A percentile compares a stretch with the other conserved stretches of the same genome.
These are phyloP conservation scores for Chrysoporthe deuterocubensis DNA, from an alignment of 2,329 filamentous ascomycete genomes.

Conservation along the genomic window DNA sequence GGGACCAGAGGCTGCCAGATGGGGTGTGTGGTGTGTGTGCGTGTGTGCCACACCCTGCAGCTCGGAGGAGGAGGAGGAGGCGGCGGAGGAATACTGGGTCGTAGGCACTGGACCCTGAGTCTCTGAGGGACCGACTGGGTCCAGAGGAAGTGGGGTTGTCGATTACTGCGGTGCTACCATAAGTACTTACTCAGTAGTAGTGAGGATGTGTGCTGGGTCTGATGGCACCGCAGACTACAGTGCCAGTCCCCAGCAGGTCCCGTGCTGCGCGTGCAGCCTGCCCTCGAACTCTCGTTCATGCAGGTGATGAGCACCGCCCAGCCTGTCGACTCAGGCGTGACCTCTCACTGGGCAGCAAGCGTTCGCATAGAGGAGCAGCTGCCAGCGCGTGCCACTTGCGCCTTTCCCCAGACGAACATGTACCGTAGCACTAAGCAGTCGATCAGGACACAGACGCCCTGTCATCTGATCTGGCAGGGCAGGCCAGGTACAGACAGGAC, in stretches of 20 bases:
- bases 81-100: background rate
- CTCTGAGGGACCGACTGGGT: background rate
- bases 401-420: background rate
- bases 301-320: background rate
- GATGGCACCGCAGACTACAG: no score
- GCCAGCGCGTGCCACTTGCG: constrained; percentile 8
- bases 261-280: constrained; percentile 3
- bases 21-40: no score
- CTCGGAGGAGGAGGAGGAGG: background rate
- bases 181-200: no score
- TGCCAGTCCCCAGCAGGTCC: background rate
- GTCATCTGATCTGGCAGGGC: background rate
- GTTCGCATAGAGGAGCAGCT: background rate
- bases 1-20: background rate
- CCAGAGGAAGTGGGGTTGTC: background rate
- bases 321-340: background rate
- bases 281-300: background rate
- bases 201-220: no score
- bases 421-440: background rate
- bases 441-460: background rate
- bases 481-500: background rate
- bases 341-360: background rate
- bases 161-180: background rate
- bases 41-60: background rate
- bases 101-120: background rate